Percentiles rank a stretch among this genome's conserved stretches.
Conservation (phyloP, 306 rosid genomes). For the Pterocarpus macrocarpus region DNA sequence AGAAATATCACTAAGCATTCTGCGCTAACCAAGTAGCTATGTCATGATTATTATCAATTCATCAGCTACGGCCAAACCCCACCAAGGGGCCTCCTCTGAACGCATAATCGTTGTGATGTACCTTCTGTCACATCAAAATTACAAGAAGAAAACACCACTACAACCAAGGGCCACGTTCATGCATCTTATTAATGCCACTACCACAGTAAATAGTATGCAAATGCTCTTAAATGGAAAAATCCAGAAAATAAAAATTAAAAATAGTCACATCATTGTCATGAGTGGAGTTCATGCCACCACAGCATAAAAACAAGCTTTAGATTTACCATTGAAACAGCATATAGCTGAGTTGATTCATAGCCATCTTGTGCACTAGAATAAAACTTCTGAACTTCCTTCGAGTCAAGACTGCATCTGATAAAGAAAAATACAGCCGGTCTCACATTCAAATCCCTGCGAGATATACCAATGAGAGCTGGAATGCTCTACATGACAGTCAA, state of each 20-base stretch:
- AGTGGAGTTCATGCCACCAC: conserved; percentile 36
- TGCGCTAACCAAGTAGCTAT: neutral
- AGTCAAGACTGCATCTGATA: conserved; percentile 80
- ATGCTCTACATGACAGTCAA: conserved; percentile 59
- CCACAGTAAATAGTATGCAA: conserved; percentile 4
- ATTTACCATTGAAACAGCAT: conserved; percentile 79
- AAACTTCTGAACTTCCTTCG: conserved; percentile 71
- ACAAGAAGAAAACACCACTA: neutral
- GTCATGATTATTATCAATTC: conserved; percentile 7
- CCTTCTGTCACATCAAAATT: neutral
- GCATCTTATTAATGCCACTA: conserved; percentile 20
- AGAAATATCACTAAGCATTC: conserved; percentile 21
- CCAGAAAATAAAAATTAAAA: neutral
- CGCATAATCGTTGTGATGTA: conserved; percentile 10
- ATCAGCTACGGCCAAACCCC: conserved; percentile 11
- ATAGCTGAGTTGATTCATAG: conserved; percentile 90
- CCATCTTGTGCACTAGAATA: conserved; percentile 87
- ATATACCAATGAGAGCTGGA: conserved; percentile 79
- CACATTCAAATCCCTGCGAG: conserved; percentile 81
- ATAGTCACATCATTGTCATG: conserved; percentile 18
- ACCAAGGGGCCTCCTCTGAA: conserved; percentile 6
- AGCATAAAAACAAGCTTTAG: conserved; percentile 18
- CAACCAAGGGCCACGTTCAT: neutral
- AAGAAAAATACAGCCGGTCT: conserved; percentile 87
- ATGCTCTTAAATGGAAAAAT: conserved; percentile 17